Percentiles rank a stretch among this genome's conserved stretches.
These are phyloP conservation scores for Tephrocybe sp. DNA, from an alignment of 768 basidiomycete species.

Conservation along the genomic window DNA sequence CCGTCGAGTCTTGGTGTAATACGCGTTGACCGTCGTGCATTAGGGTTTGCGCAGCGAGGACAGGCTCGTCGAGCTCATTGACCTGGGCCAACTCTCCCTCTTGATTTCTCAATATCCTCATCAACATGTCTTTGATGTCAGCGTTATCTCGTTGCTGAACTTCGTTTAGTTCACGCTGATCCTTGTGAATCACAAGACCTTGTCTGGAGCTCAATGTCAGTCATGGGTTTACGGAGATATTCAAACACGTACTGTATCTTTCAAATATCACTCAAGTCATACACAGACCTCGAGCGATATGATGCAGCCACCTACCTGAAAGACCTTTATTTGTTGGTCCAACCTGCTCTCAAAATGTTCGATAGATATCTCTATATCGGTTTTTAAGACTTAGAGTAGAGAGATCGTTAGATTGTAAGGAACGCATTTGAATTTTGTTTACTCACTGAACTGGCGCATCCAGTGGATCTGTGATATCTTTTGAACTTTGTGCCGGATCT, in stretches of 20 bases:
- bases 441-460: slow-evolving; percentile 38
- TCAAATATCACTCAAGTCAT: not conserved
- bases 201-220: slow-evolving; percentile 19
- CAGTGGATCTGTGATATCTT: slow-evolving; percentile 38
- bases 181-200: slow-evolving; percentile 25
- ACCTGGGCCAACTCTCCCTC: slow-evolving; percentile 33
- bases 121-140: slow-evolving; percentile 36
- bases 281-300: not conserved
- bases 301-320: slow-evolving; percentile 48
- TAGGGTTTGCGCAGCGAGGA: slow-evolving; percentile 39
- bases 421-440: too few species aligned
- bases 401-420: too few species aligned
- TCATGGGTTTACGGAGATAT: not conserved
- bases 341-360: slow-evolving; percentile 42
- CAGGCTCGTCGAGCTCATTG: slow-evolving; percentile 32
- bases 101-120: slow-evolving; percentile 35
- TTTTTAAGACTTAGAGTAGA: slow-evolving; percentile 49
- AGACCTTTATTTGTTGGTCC: slow-evolving; percentile 36
- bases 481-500: slow-evolving; percentile 35
- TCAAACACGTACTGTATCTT: slow-evolving; percentile 22
- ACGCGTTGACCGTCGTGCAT: slow-evolving; percentile 57
- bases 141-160: slow-evolving; percentile 28
- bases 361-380: slow-evolving; percentile 45
- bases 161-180: slow-evolving; percentile 28
- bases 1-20: slow-evolving; percentile 6